Evolutionary conservation across 1,284 basidiomycete genomes (phyloP).

Genomic region (Bjerkandera adusta): DNA sequence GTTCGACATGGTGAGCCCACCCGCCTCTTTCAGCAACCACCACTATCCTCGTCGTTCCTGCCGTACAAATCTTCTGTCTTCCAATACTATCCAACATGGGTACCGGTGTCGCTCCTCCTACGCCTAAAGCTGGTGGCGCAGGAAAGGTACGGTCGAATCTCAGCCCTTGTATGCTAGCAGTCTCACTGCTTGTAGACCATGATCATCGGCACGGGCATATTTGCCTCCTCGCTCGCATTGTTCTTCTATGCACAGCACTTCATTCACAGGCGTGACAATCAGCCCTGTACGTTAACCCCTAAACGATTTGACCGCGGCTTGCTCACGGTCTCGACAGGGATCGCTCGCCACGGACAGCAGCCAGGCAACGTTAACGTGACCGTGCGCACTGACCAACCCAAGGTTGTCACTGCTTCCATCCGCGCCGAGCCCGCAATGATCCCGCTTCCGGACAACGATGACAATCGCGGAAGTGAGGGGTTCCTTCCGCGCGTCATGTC

Average conservation of each 20-base stretch:
- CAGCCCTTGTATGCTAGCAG: not conserved
- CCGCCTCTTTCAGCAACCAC: too few species aligned
- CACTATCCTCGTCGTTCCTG: too few species aligned
- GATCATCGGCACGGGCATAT: slow-evolving; percentile 9
- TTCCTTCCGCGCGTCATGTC: slow-evolving; percentile 6
- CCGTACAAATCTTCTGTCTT: too few species aligned
- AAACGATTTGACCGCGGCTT: not conserved
- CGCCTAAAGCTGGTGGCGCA: not conserved
- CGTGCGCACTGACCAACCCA: not conserved
- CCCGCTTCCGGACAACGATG: slow-evolving; percentile 11
- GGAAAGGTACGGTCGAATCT: not conserved
- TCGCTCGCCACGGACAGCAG: slow-evolving; percentile 14
- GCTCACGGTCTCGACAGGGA: slow-evolving; percentile 7
- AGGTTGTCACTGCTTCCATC: slow-evolving; percentile 1
- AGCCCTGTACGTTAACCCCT: slow-evolving; percentile 10
- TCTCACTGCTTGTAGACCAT: slow-evolving; percentile 8
- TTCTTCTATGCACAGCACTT: slow-evolving; percentile 12
- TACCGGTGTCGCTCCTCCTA: slow-evolving; percentile 4
- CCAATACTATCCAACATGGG: too few species aligned
- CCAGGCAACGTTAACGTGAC: not conserved
- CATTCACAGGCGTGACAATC: slow-evolving; percentile 11
- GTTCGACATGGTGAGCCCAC: too few species aligned
- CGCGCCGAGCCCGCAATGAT: slow-evolving; percentile 1
- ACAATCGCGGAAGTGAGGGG: slow-evolving; percentile 11
- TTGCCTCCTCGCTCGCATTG: slow-evolving; percentile 3